These are phyloP conservation scores for Lepiota subincarnata DNA, from an alignment of 768 basidiomycete genomes.

Conservation along the genomic window DNA sequence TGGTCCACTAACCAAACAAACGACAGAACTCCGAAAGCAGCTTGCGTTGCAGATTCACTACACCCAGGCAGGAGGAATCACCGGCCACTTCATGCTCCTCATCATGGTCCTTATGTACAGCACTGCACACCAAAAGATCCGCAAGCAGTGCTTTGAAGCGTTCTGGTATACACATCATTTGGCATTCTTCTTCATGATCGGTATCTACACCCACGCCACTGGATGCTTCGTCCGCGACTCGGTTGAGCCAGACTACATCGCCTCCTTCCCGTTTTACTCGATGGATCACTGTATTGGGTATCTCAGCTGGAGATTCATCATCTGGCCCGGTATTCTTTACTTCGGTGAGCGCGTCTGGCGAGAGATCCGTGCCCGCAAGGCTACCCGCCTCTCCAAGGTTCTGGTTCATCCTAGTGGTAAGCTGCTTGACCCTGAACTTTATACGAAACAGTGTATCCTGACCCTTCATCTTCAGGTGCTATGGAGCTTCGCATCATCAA, in stretches of 20 bases:
- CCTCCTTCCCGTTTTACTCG: constrained; percentile 82
- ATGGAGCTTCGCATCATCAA: constrained; percentile 94
- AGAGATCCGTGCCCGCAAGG: constrained; percentile 73
- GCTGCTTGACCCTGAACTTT: constrained; percentile 18
- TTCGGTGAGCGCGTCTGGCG: constrained; percentile 84
- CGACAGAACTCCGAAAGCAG: constrained; percentile 73
- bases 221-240: constrained; percentile 94
- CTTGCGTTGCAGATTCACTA: constrained; percentile 84
- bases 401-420: constrained; percentile 84
- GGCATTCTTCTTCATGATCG: constrained; percentile 92
- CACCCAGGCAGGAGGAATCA: constrained; percentile 84
- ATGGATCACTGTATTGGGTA: constrained; percentile 90
- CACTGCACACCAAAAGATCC: constrained; percentile 86
- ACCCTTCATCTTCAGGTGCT: constrained; percentile 45
- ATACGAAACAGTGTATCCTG: neutral
- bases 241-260: constrained; percentile 63
- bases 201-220: constrained; percentile 84
- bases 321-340: constrained; percentile 90
- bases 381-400: constrained; percentile 80
- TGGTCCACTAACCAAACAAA: constrained; percentile 1
- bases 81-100: constrained; percentile 93
- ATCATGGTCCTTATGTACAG: constrained; percentile 93
- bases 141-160: constrained; percentile 86
- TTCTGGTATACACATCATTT: constrained; percentile 98
- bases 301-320: constrained; percentile 83